These are phyloP conservation scores for Sorghum bicolor DNA, from an alignment of 176 grass and related monocot species.

Conservation along the genomic window DNA sequence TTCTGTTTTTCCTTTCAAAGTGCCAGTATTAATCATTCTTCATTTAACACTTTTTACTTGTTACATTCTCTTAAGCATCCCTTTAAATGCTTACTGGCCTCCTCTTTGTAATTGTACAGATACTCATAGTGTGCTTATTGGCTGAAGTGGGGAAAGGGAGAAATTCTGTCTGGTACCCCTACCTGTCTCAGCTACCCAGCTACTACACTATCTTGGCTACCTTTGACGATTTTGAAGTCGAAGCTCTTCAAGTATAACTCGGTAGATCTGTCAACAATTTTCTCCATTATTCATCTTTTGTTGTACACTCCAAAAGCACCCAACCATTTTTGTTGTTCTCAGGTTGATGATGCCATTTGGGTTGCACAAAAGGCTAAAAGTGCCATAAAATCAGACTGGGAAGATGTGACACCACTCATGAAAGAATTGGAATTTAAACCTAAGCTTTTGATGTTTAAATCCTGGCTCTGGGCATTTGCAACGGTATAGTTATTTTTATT, in stretches of 20 bases:
- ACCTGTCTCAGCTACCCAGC: slow-evolving; percentile 71
- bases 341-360: slow-evolving; percentile 87
- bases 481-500: slow-evolving; percentile 45
- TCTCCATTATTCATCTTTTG: not conserved
- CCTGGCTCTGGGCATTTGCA: slow-evolving; percentile 87
- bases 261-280: slow-evolving; percentile 24
- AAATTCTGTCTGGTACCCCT: slow-evolving; percentile 74
- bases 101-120: slow-evolving; percentile 43
- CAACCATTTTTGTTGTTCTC: not conserved
- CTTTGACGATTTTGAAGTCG: slow-evolving; percentile 66
- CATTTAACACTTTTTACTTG: not conserved
- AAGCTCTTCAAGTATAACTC: slow-evolving; percentile 82
- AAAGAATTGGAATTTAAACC: slow-evolving; percentile 66
- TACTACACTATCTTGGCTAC: slow-evolving; percentile 70
- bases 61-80: slow-evolving; percentile 2
- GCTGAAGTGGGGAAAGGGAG: slow-evolving; percentile 75
- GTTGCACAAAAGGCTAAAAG: slow-evolving; percentile 60
- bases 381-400: slow-evolving; percentile 67
- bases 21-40: not conserved
- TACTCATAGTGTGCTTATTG: slow-evolving; percentile 69
- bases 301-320: slow-evolving; percentile 11
- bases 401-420: slow-evolving; percentile 43
- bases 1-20: not conserved
- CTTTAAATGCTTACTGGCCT: slow-evolving; percentile 8
- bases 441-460: slow-evolving; percentile 70